Evolutionary conservation across 495 filamentous ascomycete genomes (phyloP), one percentile per base, ranked within the genome.

Genomic region (Wilcoxina mikolae): DNA sequence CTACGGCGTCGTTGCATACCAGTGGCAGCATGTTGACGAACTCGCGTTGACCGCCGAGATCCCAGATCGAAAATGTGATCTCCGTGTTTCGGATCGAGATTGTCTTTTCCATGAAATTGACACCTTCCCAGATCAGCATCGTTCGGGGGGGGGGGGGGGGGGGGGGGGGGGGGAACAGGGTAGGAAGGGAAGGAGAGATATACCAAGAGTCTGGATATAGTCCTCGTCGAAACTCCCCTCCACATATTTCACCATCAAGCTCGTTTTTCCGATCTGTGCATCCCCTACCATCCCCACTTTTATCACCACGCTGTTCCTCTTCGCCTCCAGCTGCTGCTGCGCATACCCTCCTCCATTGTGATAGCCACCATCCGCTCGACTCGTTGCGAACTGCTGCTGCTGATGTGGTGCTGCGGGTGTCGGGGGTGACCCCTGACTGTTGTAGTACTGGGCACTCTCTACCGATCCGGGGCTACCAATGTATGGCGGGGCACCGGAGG

Each of bases 21-120:
- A 98, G 77, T 4, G 91, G 91, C 35, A 98, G 75, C 91, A 98
- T 98, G 72, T 98, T 98, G 67, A 98, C 91, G 57, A 98, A 98
- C 69, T 98, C 91, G 60, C 91, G 80, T 73, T 98, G 91, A 58
- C 91, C 91, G 61, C 91, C 91, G 31, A 98, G 73, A 76, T 98
- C 91, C 91, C 91, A 98, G 66, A 98, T 98, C 42, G 85, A 93
- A 71, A 98, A 98, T 29, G 91, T 98, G 63, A 98, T 96, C 68
- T 98, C 91, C n/a, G 91, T 98, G 68, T 96, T 96, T 53, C 91
- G 87, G 68, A 98, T 98, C 53, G 84, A 90, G 66, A 98, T 96
- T 10, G 91, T 98, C 73, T 98, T 98, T 69, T 98, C 91, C 91
- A 98, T 98, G 73, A 98, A 98, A 67, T 98, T 98, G 69, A 98